These are phyloP conservation scores for Phoma herbarum DNA, from an alignment of 2,329 filamentous ascomycete genomes.

Conservation along the genomic window DNA sequence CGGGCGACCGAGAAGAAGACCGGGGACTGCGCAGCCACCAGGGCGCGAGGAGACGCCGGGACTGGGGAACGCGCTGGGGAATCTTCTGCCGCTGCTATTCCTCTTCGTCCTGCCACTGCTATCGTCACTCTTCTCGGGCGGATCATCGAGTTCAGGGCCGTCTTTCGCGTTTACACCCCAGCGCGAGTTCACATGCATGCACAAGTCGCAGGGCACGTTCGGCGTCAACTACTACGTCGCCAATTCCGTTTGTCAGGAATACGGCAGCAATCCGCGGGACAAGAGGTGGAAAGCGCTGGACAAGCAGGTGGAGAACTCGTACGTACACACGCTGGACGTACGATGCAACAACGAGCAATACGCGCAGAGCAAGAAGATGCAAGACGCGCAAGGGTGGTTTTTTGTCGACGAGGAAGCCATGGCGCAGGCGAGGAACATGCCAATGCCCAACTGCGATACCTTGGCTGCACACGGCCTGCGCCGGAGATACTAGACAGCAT, in stretches of 20 bases:
- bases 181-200: constrained; percentile 75
- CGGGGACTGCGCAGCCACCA: constrained; percentile 64
- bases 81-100: constrained; percentile 85
- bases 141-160: constrained; percentile 66
- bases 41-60: constrained; percentile 60
- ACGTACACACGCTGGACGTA: constrained; percentile 71
- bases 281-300: constrained; percentile 80
- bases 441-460: constrained; percentile 67
- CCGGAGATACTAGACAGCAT: constrained; percentile 11
- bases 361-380: constrained; percentile 70
- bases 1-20: constrained; percentile 75
- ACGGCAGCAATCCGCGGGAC: constrained; percentile 55
- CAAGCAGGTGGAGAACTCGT: constrained; percentile 76
- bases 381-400: constrained; percentile 89
- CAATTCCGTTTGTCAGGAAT: constrained; percentile 77
- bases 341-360: constrained; percentile 79
- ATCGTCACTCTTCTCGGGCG: constrained; percentile 75
- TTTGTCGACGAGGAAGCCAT: constrained; percentile 82
- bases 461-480: constrained; percentile 58
- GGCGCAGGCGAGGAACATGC: constrained; percentile 71
- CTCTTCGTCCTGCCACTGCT: constrained; percentile 83
- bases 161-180: constrained; percentile 79
- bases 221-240: constrained; percentile 87
- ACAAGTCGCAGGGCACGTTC: constrained; percentile 70
- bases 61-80: constrained; percentile 66